Evolutionary conservation across 2,329 filamentous ascomycete genomes (phyloP).

Genomic region (Xylariaceae sp.): DNA sequence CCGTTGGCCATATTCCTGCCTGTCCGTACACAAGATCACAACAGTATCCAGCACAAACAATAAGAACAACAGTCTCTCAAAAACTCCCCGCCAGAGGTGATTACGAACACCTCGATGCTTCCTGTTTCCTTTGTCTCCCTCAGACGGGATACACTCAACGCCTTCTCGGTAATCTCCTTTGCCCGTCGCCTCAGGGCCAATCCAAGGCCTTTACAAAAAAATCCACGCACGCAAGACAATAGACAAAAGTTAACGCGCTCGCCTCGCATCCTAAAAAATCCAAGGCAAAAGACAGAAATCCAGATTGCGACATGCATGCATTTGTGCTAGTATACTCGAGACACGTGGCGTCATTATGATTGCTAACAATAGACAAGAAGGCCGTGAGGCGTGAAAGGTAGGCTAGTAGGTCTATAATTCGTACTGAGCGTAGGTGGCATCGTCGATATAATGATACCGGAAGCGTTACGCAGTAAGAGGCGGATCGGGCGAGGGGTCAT

Average conservation of each 20-base stretch:
- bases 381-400: slow-evolving; percentile 35
- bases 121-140: slow-evolving; percentile 3
- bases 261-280: slow-evolving; percentile 8
- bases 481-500: slow-evolving; percentile 17
- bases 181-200: too few species aligned
- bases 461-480: background rate
- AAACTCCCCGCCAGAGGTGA: slow-evolving; percentile 14
- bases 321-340: slow-evolving; percentile 27
- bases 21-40: slow-evolving; percentile 6
- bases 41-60: slow-evolving; percentile 1
- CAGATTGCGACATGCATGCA: slow-evolving; percentile 23
- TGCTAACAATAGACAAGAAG: slow-evolving; percentile 35
- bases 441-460: slow-evolving; percentile 9
- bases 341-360: slow-evolving; percentile 33
- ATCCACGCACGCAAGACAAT: background rate
- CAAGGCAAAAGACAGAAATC: slow-evolving; percentile 19
- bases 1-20: slow-evolving; percentile 9
- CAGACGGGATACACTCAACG: background rate
- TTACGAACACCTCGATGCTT: slow-evolving; percentile 9
- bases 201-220: too few species aligned
- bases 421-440: slow-evolving; percentile 8
- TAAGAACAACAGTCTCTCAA: background rate
- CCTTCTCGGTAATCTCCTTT: background rate
- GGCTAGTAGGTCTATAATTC: slow-evolving; percentile 26
- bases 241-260: background rate